These are phyloP conservation scores for Nothophytophthora sp. DNA, from an alignment of 352 stramenopile species.

Conservation along the genomic window DNA sequence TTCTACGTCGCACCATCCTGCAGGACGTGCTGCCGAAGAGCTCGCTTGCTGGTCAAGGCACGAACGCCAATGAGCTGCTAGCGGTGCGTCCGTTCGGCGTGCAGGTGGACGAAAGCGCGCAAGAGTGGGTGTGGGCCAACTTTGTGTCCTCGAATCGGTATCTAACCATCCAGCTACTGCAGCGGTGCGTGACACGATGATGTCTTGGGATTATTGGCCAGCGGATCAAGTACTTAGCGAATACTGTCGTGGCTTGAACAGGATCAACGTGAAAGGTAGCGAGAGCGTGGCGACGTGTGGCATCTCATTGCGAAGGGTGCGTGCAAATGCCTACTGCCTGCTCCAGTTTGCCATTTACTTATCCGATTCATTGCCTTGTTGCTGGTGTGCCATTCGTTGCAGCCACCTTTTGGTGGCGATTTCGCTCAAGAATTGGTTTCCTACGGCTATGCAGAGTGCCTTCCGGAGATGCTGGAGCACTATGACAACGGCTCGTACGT, in stretches of 20 bases:
- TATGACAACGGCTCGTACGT: conserved; percentile 68
- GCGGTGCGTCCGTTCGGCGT: conserved; percentile 72
- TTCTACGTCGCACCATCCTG: conserved; percentile 56
- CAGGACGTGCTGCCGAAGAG: conserved; percentile 51
- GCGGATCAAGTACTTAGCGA: not conserved
- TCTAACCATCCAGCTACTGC: conserved; percentile 61
- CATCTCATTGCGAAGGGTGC: conserved; percentile 49
- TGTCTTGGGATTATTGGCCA: not conserved
- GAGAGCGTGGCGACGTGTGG: conserved; percentile 56
- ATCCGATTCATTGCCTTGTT: too few species aligned
- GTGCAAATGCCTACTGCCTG: too few species aligned
- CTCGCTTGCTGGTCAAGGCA: conserved; percentile 10
- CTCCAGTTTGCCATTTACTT: too few species aligned
- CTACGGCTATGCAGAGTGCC: conserved; percentile 57
- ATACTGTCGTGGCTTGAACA: conserved; percentile 4
- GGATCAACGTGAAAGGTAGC: conserved; percentile 16
- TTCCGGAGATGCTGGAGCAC: conserved; percentile 58
- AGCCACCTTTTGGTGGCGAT: conserved; percentile 55
- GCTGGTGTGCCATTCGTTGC: not conserved
- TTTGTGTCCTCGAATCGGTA: conserved; percentile 65
- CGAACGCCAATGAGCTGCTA: conserved; percentile 38
- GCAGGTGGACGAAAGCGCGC: conserved; percentile 66
- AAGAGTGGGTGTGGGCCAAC: conserved; percentile 71
- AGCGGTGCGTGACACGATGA: conserved; percentile 37
- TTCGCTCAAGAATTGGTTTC: conserved; percentile 66